These are phyloP conservation scores for Cryptosporidium meleagridis DNA, from an alignment of 169 alveolate genomes.

Conservation along the genomic window DNA sequence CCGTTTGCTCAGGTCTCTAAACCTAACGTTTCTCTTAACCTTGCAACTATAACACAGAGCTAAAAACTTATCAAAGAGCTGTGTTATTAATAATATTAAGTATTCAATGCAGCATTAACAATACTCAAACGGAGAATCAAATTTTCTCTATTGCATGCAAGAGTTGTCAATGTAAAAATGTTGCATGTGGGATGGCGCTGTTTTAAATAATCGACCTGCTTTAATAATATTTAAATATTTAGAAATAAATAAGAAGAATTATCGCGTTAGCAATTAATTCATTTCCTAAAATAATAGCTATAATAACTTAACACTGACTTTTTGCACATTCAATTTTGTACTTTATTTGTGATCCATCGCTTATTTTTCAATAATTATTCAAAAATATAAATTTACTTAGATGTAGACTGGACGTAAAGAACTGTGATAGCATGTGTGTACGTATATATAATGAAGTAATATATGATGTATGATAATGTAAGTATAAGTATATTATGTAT, in stretches of 20 bases:
- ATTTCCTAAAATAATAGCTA: not conserved
- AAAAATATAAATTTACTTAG: not conserved
- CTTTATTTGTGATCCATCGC: not conserved
- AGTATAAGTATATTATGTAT: not conserved
- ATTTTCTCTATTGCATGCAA: not conserved
- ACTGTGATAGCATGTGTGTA: constrained; percentile 68
- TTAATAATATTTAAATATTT: not conserved
- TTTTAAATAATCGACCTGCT: not conserved
- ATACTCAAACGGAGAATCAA: not conserved
- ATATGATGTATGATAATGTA: not conserved
- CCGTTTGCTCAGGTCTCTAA: no score
- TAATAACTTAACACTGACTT: not conserved
- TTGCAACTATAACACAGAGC: not conserved
- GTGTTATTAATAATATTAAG: not conserved
- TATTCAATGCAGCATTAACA: not conserved
- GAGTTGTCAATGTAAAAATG: not conserved
- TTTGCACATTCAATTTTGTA: not conserved
- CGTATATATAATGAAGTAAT: constrained; percentile 18
- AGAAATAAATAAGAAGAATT: not conserved
- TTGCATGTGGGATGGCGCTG: constrained; percentile 17
- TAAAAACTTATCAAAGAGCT: no score
- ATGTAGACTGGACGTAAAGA: constrained; percentile 36
- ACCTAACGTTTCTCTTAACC: not conserved
- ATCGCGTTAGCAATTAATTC: not conserved
- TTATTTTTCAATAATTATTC: not conserved